A percentile compares a stretch with the other conserved stretches of the same genome.
phyloP scores from a whole-genome alignment of 2,329 filamentous ascomycete genomes.

The Teratosphaeria pseudoeucalypti region DNA sequence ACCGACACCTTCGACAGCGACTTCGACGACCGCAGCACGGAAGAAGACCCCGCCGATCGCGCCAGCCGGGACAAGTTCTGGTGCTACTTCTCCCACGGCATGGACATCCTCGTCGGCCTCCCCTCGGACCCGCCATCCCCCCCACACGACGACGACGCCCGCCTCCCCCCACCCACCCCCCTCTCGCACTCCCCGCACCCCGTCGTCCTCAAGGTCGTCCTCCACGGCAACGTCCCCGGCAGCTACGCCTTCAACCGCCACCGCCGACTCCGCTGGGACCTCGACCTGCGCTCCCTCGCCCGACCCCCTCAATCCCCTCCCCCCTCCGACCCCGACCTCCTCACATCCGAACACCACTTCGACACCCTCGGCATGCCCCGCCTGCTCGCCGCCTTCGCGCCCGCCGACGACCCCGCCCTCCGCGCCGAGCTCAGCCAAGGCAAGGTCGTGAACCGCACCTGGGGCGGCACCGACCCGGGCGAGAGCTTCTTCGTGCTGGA shows the following conservation, averaged over 20 bases:
- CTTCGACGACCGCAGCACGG: constrained; percentile 40
- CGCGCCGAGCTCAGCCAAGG: constrained; percentile 32
- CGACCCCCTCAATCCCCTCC: not conserved
- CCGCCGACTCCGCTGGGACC: constrained; percentile 75
- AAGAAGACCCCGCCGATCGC: constrained; percentile 51
- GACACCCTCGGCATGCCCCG: constrained; percentile 51
- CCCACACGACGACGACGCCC: constrained; percentile 1
- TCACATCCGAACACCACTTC: constrained; percentile 71
- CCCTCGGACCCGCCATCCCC: constrained; percentile 37
- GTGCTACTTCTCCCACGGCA: constrained; percentile 94
- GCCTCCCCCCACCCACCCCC: constrained; percentile 1
- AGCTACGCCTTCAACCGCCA: constrained; percentile 96
- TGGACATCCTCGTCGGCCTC: constrained; percentile 83
- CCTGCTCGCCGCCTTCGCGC: constrained; percentile 22
- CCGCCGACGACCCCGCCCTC: constrained; percentile 31
- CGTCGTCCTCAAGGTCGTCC: constrained; percentile 80
- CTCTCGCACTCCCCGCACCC: constrained; percentile 40
- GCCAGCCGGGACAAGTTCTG: constrained; percentile 59
- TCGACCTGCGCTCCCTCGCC: constrained; percentile 23
- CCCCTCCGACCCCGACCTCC: constrained; percentile 10
- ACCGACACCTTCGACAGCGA: constrained; percentile 36
- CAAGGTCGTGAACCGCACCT: constrained; percentile 28
- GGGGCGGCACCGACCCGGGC: constrained; percentile 22
- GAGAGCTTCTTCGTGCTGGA: constrained; percentile 26
- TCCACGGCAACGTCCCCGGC: constrained; percentile 90